Conservation (phyloP, 768 basidiomycete genomes). For the Podaxis pistillaris region DNA sequence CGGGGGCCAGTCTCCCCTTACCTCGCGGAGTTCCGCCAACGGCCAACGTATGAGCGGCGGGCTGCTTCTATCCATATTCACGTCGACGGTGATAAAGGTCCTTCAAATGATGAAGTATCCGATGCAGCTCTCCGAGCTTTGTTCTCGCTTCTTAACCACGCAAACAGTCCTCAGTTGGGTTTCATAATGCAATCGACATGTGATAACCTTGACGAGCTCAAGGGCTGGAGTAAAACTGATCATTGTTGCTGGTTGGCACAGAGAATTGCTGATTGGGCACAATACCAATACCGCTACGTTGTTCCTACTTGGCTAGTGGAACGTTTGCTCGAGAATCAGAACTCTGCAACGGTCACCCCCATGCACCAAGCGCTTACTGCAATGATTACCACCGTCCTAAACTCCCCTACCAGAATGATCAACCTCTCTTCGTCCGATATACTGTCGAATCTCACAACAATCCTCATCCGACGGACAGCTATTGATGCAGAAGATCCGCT, state of each 20-base stretch:
- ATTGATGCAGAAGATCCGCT: slow-evolving; percentile 62
- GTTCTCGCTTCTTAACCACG: slow-evolving; percentile 69
- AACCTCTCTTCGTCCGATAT: slow-evolving; percentile 92
- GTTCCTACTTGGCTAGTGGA: slow-evolving; percentile 86
- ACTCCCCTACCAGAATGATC: slow-evolving; percentile 76
- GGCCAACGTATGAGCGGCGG: slow-evolving; percentile 75
- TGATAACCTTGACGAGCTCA: slow-evolving; percentile 58
- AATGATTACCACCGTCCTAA: slow-evolving; percentile 86
- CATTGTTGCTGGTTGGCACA: slow-evolving; percentile 84
- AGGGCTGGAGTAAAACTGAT: slow-evolving; percentile 64
- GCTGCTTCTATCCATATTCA: slow-evolving; percentile 90
- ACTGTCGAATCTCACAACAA: slow-evolving; percentile 69
- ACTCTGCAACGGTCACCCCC: slow-evolving; percentile 40
- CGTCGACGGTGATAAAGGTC: slow-evolving; percentile 85
- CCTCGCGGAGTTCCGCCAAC: slow-evolving; percentile 78
- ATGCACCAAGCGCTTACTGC: slow-evolving; percentile 62
- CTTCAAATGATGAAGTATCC: slow-evolving; percentile 69
- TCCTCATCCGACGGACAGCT: slow-evolving; percentile 70
- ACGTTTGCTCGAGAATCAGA: slow-evolving; percentile 62
- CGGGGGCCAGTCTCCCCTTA: slow-evolving; percentile 69
- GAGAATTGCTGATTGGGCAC: slow-evolving; percentile 81
- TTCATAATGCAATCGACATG: slow-evolving; percentile 72
- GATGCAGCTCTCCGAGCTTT: slow-evolving; percentile 71
- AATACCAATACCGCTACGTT: slow-evolving; percentile 91
- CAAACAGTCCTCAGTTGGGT: slow-evolving; percentile 73